Base-by-base conservation (phyloP, 352 stramenopile genomes). In the Globisporangium middletonii region DNA sequence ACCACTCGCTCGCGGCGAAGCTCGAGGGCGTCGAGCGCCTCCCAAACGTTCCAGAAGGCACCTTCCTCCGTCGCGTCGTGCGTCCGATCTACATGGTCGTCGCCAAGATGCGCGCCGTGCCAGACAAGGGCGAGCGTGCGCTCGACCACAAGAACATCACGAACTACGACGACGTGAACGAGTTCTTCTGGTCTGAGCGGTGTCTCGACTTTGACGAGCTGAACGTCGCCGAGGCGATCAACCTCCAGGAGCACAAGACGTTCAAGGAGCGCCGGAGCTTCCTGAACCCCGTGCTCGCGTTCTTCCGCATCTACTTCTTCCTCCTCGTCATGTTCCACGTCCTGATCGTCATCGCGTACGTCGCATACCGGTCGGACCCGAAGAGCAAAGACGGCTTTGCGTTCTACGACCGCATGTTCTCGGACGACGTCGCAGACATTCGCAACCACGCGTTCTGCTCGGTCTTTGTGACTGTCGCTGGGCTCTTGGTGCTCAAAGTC, bases 141-240 rank as follows among this genome's bases (percentile, higher is more conserved):
- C 65, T 78, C 0, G 86, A 95, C 63, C 84, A 94, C 72, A 88
- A 89, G 65, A 86, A 93, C 59, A 82, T 93, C 60, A 90, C 83
- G 42, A 95, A 95, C 65, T 95, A 95, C 53, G 86, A 95, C 71
- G 86, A 95, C 63, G 76, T 93, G 54, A 95, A 95, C 68, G 86
- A 95, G 68, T 94, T 95, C 59, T 95, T 95, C 64, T 95, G 86
- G 86, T 76, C 68, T 51, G 66, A 75, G 37, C 70, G 68, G 23
- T 94, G 86, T 45, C 70, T 95, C 6, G 54, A 86, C 43, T 95
- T 92, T 68, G 83, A 95, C 63, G 82, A 92, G 55, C 75, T 78
- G 44, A 94, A 86, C 45, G 79, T 92, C 2, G 81, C 84, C 0
- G 78, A 86, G 35, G 86, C 86, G 23, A 69, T 94, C 53, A 71